These are phyloP conservation scores for Hippophae gyantsensis DNA, from an alignment of 306 rosid genomes.

Conservation along the genomic window DNA sequence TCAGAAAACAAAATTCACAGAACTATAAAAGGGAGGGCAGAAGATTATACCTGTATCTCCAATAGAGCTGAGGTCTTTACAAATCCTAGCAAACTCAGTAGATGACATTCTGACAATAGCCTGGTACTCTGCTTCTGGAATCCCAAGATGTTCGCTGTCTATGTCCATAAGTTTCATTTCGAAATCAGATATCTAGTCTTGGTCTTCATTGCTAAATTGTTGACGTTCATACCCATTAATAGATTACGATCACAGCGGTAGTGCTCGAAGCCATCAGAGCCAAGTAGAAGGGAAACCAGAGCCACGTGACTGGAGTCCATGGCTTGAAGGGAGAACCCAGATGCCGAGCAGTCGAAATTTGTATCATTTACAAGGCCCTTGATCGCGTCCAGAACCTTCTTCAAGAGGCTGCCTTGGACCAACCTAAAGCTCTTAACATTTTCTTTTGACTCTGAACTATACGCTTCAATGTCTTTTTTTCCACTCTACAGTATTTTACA, in stretches of 20 bases:
- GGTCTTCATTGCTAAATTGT: constrained; percentile 27
- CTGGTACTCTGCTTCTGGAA: constrained; percentile 90
- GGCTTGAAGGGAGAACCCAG: constrained; percentile 58
- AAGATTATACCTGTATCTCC: constrained; percentile 72
- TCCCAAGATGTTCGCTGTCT: constrained; percentile 92
- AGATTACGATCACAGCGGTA: constrained; percentile 60
- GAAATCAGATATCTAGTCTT: constrained; percentile 82
- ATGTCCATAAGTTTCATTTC: constrained; percentile 99
- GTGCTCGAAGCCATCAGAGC: constrained; percentile 60
- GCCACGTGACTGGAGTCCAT: constrained; percentile 70
- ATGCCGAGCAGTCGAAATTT: constrained; percentile 30
- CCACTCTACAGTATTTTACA: too few relatives aligned
- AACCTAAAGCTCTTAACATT: constrained; percentile 17
- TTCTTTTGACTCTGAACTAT: background rate
- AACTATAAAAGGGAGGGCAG: background rate
- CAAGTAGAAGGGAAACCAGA: constrained; percentile 33
- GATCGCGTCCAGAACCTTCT: constrained; percentile 23
- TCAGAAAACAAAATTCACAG: too few relatives aligned
- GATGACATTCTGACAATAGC: constrained; percentile 94
- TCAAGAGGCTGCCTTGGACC: constrained; percentile 18
- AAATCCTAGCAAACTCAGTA: constrained; percentile 76
- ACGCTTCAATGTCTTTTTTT: too few relatives aligned
- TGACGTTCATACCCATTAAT: constrained; percentile 55
- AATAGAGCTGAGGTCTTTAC: constrained; percentile 82
- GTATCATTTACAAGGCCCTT: constrained; percentile 62